These are phyloP conservation scores for Lasiodiplodia gonubiensis DNA, from an alignment of 2,329 filamentous ascomycete species.

Conservation along the genomic window DNA sequence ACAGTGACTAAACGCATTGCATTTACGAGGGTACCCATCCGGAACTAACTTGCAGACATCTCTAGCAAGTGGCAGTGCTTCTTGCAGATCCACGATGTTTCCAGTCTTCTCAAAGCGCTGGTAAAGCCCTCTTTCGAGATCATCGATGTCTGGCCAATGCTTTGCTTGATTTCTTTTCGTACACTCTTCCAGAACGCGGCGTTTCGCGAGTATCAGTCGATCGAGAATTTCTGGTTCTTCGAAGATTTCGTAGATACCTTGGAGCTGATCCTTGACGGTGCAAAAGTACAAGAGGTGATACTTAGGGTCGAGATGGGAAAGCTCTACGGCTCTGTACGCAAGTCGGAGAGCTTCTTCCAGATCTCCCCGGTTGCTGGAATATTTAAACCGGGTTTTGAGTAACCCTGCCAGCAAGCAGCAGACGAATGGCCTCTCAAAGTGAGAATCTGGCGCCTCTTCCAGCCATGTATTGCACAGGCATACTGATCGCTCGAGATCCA, in stretches of 20 bases:
- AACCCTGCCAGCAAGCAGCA: background rate
- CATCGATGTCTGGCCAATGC: background rate
- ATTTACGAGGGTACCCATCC: background rate
- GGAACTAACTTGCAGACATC: background rate
- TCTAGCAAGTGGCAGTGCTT: conserved; percentile 4
- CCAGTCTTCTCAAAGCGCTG: background rate
- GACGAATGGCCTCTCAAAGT: conserved; percentile 4
- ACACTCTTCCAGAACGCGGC: background rate
- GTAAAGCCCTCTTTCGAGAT: background rate
- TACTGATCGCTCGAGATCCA: conserved; percentile 1
- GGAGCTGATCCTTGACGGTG: background rate
- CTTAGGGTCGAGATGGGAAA: conserved; percentile 3
- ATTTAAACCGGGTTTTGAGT: background rate
- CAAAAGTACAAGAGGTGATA: conserved; percentile 3
- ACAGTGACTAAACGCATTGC: background rate
- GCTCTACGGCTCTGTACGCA: conserved; percentile 7
- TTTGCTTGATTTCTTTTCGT: background rate
- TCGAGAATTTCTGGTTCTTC: background rate
- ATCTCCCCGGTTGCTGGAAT: background rate
- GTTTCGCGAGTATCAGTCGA: background rate
- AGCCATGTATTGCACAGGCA: background rate
- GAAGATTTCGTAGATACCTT: background rate
- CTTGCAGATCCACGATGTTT: background rate
- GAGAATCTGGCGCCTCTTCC: background rate
- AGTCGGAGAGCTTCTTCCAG: conserved; percentile 21